Conservation (phyloP, 495 filamentous ascomycete genomes). For the Lindgomyces ingoldianus region DNA sequence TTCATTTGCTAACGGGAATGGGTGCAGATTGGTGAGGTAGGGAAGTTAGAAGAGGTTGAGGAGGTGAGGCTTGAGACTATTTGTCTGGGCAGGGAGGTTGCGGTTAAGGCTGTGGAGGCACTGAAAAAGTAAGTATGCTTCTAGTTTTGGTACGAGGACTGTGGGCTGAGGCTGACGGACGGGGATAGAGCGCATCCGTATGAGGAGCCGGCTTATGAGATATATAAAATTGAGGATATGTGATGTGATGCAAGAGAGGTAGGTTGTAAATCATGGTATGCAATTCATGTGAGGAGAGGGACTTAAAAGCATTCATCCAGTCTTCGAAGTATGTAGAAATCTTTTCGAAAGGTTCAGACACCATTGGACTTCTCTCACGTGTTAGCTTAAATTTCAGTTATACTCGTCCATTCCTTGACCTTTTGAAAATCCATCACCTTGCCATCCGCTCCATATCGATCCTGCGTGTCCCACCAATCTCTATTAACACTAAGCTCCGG, state of each 20-base stretch:
- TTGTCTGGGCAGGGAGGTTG: slow-evolving; percentile 54
- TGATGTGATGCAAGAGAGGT: slow-evolving; percentile 35
- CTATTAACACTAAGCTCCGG: slow-evolving; percentile 52
- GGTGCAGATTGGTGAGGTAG: slow-evolving; percentile 53
- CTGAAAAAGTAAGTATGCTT: slow-evolving; percentile 66
- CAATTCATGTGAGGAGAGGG: too few species aligned
- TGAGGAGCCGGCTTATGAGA: slow-evolving; percentile 73
- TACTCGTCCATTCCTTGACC: slow-evolving; percentile 42
- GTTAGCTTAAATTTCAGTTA: slow-evolving; percentile 16
- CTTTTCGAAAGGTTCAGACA: too few species aligned
- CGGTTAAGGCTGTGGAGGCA: slow-evolving; percentile 56
- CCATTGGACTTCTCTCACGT: too few species aligned
- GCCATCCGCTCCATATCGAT: slow-evolving; percentile 50
- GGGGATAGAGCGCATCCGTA: slow-evolving; percentile 69
- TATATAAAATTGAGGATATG: slow-evolving; percentile 72
- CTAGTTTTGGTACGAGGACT: slow-evolving; percentile 16
- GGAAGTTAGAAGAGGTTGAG: slow-evolving; percentile 54
- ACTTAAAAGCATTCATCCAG: too few species aligned
- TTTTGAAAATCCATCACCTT: slow-evolving; percentile 53
- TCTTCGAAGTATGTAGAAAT: too few species aligned
- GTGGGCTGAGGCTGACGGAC: slow-evolving; percentile 19
- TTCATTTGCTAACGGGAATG: not conserved
- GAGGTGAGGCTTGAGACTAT: slow-evolving; percentile 57
- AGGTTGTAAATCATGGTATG: too few species aligned
- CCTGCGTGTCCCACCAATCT: slow-evolving; percentile 55